phyloP scores from a whole-genome alignment of 1,284 basidiomycete species.

The Trichosporon asahii region DNA sequence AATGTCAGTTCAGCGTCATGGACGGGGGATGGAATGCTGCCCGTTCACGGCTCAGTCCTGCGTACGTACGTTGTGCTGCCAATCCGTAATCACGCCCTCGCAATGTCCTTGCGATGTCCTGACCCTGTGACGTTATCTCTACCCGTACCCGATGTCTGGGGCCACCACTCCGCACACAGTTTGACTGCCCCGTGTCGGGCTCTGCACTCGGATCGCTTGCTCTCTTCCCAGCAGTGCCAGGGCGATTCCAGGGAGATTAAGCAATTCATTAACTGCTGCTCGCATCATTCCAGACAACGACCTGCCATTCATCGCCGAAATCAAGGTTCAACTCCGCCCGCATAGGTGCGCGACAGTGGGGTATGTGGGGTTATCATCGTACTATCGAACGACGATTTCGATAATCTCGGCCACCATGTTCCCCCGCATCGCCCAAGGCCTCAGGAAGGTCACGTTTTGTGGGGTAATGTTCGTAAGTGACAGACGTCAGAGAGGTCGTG shows the following conservation, averaged over 20 bases:
- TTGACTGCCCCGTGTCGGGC: not conserved
- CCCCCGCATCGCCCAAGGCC: not conserved
- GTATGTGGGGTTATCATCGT: not conserved
- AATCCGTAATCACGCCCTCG: not conserved
- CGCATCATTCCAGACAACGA: not conserved
- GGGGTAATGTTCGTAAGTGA: not conserved
- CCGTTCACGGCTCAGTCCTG: not conserved
- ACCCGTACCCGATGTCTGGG: conserved; percentile 2
- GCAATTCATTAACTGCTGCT: not conserved
- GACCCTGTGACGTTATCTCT: conserved; percentile 5
- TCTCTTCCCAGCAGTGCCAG: not conserved
- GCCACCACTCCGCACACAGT: not conserved
- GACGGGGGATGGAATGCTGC: not conserved
- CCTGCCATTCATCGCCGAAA: not conserved
- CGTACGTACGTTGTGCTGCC: not conserved
- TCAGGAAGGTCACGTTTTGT: not conserved
- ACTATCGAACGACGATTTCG: not conserved
- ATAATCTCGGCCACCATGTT: not conserved
- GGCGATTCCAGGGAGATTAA: not conserved
- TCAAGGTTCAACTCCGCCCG: not conserved
- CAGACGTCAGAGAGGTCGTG: not conserved
- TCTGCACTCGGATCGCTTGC: not conserved
- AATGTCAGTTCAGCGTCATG: not conserved
- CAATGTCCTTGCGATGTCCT: not conserved
- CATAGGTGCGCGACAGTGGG: not conserved